Evolutionary conservation across 192 early-diverging fungal species (phyloP), one percentile per base, ranked within the genome.

Genomic region (Coemansia sp.): DNA sequence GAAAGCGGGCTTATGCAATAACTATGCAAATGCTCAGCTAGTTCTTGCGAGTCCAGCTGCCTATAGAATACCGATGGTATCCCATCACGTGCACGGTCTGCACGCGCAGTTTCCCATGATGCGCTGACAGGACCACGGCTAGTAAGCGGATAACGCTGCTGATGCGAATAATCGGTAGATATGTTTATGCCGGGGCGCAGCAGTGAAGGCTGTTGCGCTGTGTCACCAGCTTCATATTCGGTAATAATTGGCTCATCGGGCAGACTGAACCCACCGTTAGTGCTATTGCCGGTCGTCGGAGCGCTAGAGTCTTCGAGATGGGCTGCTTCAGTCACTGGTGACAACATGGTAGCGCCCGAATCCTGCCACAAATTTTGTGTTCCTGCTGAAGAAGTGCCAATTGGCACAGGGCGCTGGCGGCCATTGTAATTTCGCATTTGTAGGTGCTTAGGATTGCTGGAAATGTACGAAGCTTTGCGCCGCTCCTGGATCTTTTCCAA

Each of bases 401-500:
- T 54, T 18, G 49, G 63, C 59, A 54, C n/a, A 29, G 19, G 49
- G 27, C 54, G 61, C 11, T 41, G 51, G 9, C 23, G 50, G 32
- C 61, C 49, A 3, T 19, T 14, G 22, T 22, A 37, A 16, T 19
- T 14, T 5, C 37, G 61, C 18, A 11, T n/a, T 18, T 55, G 66
- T 14, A 59, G 52, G 20, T 55, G 66, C 12, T 63, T 58, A 19
- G 55, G 64, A 22, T 56, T 48, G 27, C 58, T 69, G 32, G 60
- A 49, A 12, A 69, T 62, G n/a, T 80, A 71, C 6, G 77, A 80
- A 0, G 69, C 61, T 59, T 71, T 80, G 61, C 77, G 62, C 0
- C 77, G 77, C 50, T 80, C 68, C 41, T 76, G 80, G 4, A 82
- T 66, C 54, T 64, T 69, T 29, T 73, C 80, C 59, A 82, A 47